phyloP scores from a whole-genome alignment of 306 rosid genomes.

The Canavalia gladiata region DNA sequence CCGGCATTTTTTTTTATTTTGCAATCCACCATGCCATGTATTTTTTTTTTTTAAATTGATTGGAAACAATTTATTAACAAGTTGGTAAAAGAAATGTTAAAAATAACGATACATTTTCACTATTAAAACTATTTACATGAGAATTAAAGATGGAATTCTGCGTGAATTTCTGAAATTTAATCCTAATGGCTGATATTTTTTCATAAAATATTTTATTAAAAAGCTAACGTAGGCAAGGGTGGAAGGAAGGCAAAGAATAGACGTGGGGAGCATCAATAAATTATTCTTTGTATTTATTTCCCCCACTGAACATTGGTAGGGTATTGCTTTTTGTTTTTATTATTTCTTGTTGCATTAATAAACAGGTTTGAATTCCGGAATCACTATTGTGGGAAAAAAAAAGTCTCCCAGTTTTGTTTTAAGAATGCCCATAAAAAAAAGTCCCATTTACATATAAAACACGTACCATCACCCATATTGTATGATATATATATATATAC shows the following conservation, averaged over 20 bases:
- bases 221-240: background rate
- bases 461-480: background rate
- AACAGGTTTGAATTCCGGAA: no score
- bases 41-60: background rate
- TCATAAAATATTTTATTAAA: background rate
- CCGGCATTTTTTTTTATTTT: no score
- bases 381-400: background rate
- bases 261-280: slow-evolving; percentile 30
- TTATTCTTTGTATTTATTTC: background rate
- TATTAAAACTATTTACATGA: background rate
- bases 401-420: background rate
- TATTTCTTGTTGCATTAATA: no score
- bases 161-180: background rate
- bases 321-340: no score
- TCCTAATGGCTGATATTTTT: background rate
- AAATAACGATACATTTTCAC: background rate
- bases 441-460: background rate
- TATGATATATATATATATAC: slow-evolving; percentile 1
- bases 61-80: background rate
- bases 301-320: no score
- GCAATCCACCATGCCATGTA: background rate
- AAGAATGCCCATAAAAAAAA: no score
- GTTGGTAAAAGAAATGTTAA: background rate
- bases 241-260: background rate
- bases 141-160: background rate